Evolutionary conservation across 1,139 yeast genomes (phyloP), one percentile per base, ranked within the genome.

Genomic region (Blastobotrys aristatus): DNA sequence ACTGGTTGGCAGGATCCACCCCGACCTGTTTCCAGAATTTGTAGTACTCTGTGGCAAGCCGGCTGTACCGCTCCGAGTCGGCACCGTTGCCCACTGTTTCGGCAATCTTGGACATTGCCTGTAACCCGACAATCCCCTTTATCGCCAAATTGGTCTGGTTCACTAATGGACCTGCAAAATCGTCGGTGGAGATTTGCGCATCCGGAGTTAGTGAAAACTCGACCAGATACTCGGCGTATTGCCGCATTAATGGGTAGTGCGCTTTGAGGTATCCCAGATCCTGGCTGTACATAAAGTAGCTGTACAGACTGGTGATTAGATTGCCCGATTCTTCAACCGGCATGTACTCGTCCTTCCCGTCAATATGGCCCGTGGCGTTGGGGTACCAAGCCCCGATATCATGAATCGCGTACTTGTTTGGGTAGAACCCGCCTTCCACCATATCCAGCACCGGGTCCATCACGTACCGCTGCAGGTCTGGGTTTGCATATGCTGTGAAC

Each of bases 101-200:
- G 8, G 49, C 46, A 26, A 46, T 43, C 22, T 43, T 24, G n/a
- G 40, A 10, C 46, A 46, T 33, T 8, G 49, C 43, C 14, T 14
- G 20, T 10, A 46, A 21, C 8, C 46, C 46, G 10, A 46, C 44
- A 27, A 46, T 37, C 7, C 49, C 49, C 37, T 46, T 46, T 14
- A 46, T 42, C 4, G 49, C 46, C 21, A 42, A 31, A 17, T 46
- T 42, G 13, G 46, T 46, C 27, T 46, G 49, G 40, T 46, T 46
- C 14, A 22, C 39, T n/a, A 46, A 17, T 16, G 33, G 38, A 16
- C 50, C 47, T 16, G 45, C 43, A 40, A 46, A 46, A 36, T 46
- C 51, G 17, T 49, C 51, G 20, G 51, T 46, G 22, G 49, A 46
- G 11, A 49, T 14, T 32, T 46, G 51, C 17, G 30, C 16, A 3